Percentiles rank a stretch among this genome's conserved stretches.
phyloP scores from a whole-genome alignment of 805 yeast genomes.

The Saturnispora zaruensis region DNA sequence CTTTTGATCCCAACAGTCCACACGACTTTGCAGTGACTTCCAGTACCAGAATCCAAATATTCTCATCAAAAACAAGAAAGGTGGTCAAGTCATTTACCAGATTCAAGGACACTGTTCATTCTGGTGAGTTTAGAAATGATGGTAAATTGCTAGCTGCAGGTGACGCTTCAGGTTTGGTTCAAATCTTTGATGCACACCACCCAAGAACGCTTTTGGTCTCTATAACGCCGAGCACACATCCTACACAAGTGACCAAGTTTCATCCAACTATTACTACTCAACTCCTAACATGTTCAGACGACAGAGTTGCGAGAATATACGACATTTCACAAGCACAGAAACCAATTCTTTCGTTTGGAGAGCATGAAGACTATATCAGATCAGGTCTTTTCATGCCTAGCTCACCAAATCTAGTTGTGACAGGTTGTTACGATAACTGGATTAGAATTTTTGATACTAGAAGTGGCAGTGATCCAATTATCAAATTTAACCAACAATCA shows the following conservation, averaged over 20 bases:
- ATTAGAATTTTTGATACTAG: conserved; percentile 83
- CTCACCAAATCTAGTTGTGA: conserved; percentile 64
- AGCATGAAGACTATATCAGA: conserved; percentile 83
- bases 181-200: conserved; percentile 70
- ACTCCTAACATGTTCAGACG: conserved; percentile 84
- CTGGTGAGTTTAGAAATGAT: conserved; percentile 85
- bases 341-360: conserved; percentile 63
- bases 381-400: conserved; percentile 67
- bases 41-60: conserved; percentile 83
- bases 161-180: conserved; percentile 90
- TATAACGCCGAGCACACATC: conserved; percentile 73
- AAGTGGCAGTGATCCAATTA: conserved; percentile 42
- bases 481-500: conserved; percentile 58
- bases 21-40: conserved; percentile 92
- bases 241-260: conserved; percentile 90
- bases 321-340: conserved; percentile 71
- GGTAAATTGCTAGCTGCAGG: conserved; percentile 90
- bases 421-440: conserved; percentile 90
- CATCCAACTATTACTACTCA: conserved; percentile 71
- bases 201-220: conserved; percentile 75
- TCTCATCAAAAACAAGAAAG: conserved; percentile 89
- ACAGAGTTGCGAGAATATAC: conserved; percentile 75
- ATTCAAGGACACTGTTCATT: conserved; percentile 85
- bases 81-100: conserved; percentile 78
- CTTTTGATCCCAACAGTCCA: conserved; percentile 79